phyloP scores from a whole-genome alignment of 2,329 filamentous ascomycete species.

The Knoxdaviesia capensis region DNA sequence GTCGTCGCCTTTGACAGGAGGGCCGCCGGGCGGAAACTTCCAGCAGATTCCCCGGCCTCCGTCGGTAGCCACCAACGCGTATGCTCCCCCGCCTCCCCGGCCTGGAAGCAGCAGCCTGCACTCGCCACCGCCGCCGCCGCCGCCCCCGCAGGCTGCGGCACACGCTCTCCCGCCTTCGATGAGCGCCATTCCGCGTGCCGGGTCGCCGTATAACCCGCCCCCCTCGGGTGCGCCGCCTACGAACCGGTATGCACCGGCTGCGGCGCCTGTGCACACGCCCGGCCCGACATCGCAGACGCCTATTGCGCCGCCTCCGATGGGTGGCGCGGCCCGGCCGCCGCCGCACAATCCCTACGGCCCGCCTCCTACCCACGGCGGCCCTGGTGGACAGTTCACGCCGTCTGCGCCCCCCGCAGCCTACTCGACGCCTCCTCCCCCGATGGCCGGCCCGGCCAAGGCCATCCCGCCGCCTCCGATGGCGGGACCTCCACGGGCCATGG shows the following conservation, averaged over 20 bases:
- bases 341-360: constrained; percentile 21
- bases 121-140: constrained; percentile 22
- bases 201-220: constrained; percentile 63
- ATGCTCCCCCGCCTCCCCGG: constrained; percentile 32
- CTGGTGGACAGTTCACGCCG: constrained; percentile 13
- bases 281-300: constrained; percentile 4
- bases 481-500: not conserved
- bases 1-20: constrained; percentile 47
- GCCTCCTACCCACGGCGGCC: constrained; percentile 13
- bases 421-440: constrained; percentile 13
- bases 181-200: constrained; percentile 47
- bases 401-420: constrained; percentile 13
- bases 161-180: constrained; percentile 41
- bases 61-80: constrained; percentile 5
- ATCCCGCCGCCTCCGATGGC: constrained; percentile 8
- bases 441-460: constrained; percentile 6
- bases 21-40: constrained; percentile 26
- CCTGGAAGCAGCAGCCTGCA: too few species aligned
- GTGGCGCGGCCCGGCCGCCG: constrained; percentile 21
- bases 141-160: constrained; percentile 34
- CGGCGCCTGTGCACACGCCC: constrained; percentile 30
- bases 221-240: constrained; percentile 53
- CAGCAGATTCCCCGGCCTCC: constrained; percentile 7
- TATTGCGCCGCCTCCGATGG: constrained; percentile 17
- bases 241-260: constrained; percentile 50